A percentile compares a stretch with the other conserved stretches of the same genome.
Conservation (phyloP, 2,329 filamentous ascomycete genomes). For the Venturia asperata region DNA sequence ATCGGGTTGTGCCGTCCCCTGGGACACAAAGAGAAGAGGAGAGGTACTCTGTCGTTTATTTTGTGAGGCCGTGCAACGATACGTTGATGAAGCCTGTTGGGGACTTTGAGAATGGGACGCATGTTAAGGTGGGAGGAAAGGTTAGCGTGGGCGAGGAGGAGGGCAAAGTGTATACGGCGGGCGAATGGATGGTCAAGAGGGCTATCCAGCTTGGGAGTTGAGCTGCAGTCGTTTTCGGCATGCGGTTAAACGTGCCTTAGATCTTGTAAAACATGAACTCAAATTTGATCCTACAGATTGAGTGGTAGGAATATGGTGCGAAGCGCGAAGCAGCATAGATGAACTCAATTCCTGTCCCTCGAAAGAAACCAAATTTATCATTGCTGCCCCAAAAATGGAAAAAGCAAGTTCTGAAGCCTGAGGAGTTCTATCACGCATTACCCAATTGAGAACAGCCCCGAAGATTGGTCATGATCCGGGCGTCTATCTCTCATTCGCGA, state of each 20-base stretch:
- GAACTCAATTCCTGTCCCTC: too few relatives aligned
- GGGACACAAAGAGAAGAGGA: slow-evolving; percentile 16
- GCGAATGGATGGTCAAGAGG: slow-evolving; percentile 19
- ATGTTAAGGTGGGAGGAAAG: slow-evolving; percentile 18
- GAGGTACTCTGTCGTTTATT: slow-evolving; percentile 20
- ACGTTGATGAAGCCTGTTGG: slow-evolving; percentile 18
- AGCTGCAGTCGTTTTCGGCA: not conserved
- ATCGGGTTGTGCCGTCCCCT: slow-evolving; percentile 19
- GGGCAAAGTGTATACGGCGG: slow-evolving; percentile 15
- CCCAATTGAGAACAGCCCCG: not conserved
- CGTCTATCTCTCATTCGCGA: not conserved
- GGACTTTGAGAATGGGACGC: slow-evolving; percentile 17
- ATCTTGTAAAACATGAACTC: not conserved
- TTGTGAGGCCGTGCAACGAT: slow-evolving; percentile 19
- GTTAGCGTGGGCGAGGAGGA: slow-evolving; percentile 18
- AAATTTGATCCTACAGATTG: not conserved
- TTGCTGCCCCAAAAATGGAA: too few relatives aligned
- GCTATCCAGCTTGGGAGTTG: slow-evolving; percentile 11
- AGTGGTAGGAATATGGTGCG: too few relatives aligned
- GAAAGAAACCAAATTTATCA: too few relatives aligned
- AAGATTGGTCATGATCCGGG: not conserved
- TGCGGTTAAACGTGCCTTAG: not conserved
- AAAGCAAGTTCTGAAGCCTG: too few relatives aligned
- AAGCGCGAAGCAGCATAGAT: too few relatives aligned
- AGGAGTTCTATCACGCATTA: not conserved